Base-by-base conservation (phyloP, 768 basidiomycete genomes). In the Boletellus emodensis region DNA sequence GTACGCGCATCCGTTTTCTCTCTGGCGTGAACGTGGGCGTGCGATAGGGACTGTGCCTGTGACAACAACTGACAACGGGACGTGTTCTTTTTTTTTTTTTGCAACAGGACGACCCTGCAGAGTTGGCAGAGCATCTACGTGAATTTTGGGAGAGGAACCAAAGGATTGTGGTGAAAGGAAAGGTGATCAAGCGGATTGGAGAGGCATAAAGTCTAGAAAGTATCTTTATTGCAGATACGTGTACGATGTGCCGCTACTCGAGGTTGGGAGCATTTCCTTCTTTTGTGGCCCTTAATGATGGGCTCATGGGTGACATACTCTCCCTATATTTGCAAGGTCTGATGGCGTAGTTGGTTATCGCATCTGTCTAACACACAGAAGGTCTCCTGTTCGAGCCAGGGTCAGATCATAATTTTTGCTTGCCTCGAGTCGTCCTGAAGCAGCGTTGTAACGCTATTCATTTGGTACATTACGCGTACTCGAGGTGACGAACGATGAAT, bases 91-190 rank as follows among this genome's bases (percentile, higher is more conserved):
- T 28, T 49, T 40, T 14, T 18, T 1, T 42, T 8, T 17, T 49
- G 2, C 0, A 8, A 46, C 62, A 96, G 90, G 95, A 99, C 62
- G 83, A 94, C 61, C 95, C 95, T 0, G 81, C 75, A 7, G 77
- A 78, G 18, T 70, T 94, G 10, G 92, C 94, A 3, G 83, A 87
- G 55, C 81, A 90, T 22, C 61, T 97, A 49, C 79, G 90, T 5
- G 87, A 90, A 46, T 99, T 97, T 64, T 96, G 93, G 94, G 81
- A 76, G 62, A 72, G 94, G 49, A 96, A 99, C 64, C 92, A 94
- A 57, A 61, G 83, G 45, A 68, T 80, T 22, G 80, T 84, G 0
- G 75, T 89, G 1, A 82, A 76, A 70, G 69, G 69, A 3, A 68
- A 63, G 17, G 57, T 65, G 5, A 60, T 77, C 49, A 82, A 81